These are phyloP conservation scores for Colletotrichum sp. DNA, from an alignment of 2,329 filamentous ascomycete species.

Conservation along the genomic window DNA sequence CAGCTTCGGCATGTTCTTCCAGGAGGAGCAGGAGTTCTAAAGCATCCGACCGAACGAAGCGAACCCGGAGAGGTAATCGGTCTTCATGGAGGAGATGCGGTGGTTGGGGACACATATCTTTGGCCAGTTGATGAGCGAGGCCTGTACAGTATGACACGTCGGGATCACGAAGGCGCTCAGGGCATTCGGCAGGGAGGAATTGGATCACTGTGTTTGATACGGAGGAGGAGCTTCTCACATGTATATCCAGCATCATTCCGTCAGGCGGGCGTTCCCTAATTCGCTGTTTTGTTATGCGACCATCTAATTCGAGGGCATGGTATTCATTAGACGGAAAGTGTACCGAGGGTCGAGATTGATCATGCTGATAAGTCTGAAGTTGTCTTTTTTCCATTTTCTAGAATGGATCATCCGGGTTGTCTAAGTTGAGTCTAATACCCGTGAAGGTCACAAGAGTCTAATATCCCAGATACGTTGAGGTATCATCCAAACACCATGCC, in stretches of 20 bases:
- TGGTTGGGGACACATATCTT: not conserved
- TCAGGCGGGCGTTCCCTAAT: constrained; percentile 13
- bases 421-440: constrained; percentile 27
- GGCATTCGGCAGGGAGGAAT: not conserved
- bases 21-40: constrained; percentile 95
- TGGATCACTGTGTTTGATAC: not conserved
- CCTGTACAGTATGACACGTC: constrained; percentile 18
- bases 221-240: not conserved
- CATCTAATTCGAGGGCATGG: constrained; percentile 3
- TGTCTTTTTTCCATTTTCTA: not conserved
- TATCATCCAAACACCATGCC: constrained; percentile 18
- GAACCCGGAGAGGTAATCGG: not conserved
- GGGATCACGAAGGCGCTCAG: constrained; percentile 9
- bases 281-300: not conserved
- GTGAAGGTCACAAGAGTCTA: constrained; percentile 21
- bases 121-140: not conserved
- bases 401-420: constrained; percentile 12
- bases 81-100: not conserved
- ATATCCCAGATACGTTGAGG: constrained; percentile 29
- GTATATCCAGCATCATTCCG: constrained; percentile 21
- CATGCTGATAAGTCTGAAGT: not conserved
- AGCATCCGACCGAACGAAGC: not conserved
- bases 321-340: not conserved
- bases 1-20: constrained; percentile 97
- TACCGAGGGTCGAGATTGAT: not conserved